phyloP scores from a whole-genome alignment of 495 filamentous ascomycete species.

The Xylaria curta region DNA sequence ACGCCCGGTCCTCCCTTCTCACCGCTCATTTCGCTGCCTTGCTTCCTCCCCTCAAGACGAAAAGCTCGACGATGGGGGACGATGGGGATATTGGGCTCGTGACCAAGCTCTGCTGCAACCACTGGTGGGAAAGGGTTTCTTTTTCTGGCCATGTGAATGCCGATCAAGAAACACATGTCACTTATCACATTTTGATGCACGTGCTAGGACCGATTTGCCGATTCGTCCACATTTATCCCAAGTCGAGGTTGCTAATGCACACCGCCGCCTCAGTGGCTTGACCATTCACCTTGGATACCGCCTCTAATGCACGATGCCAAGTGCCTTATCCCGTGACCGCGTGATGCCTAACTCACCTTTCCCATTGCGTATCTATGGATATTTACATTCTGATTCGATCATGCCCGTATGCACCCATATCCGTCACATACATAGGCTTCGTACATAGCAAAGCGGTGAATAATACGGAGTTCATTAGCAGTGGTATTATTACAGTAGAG shows the following conservation, averaged over 20 bases:
- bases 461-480: background rate
- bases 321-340: background rate
- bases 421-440: background rate
- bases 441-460: slow-evolving; percentile 11
- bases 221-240: slow-evolving; percentile 1
- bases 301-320: background rate
- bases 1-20: background rate
- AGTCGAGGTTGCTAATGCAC: background rate
- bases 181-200: slow-evolving; percentile 20
- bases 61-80: background rate
- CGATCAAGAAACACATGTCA: slow-evolving; percentile 14
- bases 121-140: slow-evolving; percentile 11
- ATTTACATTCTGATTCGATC: background rate
- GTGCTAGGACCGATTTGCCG: slow-evolving; percentile 7
- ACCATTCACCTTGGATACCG: background rate
- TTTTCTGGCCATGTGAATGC: slow-evolving; percentile 6
- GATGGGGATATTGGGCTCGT: background rate
- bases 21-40: slow-evolving; percentile 8
- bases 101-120: background rate
- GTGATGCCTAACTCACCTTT: slow-evolving; percentile 13
- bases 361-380: slow-evolving; percentile 9
- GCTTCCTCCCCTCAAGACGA: no score
- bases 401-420: background rate
- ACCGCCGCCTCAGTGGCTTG: slow-evolving; percentile 15
- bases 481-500: background rate